Percentiles rank a stretch among this genome's conserved stretches.
Conservation (phyloP, 2,329 filamentous ascomycete genomes). For the Alternaria infectoria region DNA sequence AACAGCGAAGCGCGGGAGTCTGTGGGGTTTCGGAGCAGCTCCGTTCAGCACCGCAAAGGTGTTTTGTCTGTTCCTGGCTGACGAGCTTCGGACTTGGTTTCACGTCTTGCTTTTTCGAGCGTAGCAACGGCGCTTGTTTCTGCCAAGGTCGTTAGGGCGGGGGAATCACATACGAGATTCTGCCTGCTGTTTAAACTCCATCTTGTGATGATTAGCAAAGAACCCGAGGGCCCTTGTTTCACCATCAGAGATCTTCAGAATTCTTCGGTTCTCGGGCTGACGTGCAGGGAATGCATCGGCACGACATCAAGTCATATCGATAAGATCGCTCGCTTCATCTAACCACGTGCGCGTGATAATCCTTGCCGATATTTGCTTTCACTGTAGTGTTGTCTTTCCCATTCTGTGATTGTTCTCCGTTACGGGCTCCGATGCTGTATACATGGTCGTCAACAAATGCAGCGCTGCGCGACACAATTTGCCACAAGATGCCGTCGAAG, state of each 20-base stretch:
- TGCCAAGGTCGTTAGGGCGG: slow-evolving; percentile 9
- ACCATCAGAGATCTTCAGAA: slow-evolving; percentile 5
- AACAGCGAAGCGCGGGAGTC: slow-evolving; percentile 30
- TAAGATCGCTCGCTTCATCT: slow-evolving; percentile 16
- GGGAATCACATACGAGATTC: slow-evolving; percentile 7
- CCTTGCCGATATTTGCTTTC: slow-evolving; percentile 2
- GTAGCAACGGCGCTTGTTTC: slow-evolving; percentile 31
- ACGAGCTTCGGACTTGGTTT: slow-evolving; percentile 26
- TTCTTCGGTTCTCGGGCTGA: slow-evolving; percentile 1
- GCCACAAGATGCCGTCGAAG: not conserved
- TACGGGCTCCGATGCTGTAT: not conserved
- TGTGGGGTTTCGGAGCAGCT: slow-evolving; percentile 18
- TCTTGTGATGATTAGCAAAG: slow-evolving; percentile 7
- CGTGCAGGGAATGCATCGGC: not conserved
- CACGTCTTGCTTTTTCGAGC: slow-evolving; percentile 23
- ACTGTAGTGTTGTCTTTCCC: not conserved
- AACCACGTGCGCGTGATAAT: slow-evolving; percentile 14
- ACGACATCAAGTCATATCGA: slow-evolving; percentile 12
- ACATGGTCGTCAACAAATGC: not conserved
- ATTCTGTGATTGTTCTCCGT: not conserved
- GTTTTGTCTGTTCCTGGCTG: slow-evolving; percentile 27
- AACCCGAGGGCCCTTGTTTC: slow-evolving; percentile 16
- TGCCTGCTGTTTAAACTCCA: not conserved
- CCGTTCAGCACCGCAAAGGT: slow-evolving; percentile 16
- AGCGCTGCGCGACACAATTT: not conserved